Base-by-base conservation (phyloP, 2,329 filamentous ascomycete species). In the Verticillium isaacii region DNA sequence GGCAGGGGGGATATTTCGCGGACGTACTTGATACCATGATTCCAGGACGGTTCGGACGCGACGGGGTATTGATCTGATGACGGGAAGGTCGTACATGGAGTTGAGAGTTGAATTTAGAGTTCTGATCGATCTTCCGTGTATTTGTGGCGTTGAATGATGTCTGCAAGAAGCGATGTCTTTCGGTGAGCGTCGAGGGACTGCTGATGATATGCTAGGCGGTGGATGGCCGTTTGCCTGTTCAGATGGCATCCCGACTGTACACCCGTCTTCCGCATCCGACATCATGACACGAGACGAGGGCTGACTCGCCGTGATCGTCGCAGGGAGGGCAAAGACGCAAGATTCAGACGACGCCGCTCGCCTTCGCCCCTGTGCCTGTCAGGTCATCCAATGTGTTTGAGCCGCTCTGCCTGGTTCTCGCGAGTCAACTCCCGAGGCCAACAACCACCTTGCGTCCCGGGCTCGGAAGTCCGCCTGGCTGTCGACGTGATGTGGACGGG, bases 1-100 rank as follows among this genome's bases (percentile, higher is more conserved):
- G 29, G 29, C 29, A n/a, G 29, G 45, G 15, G 15, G 7, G n/a
- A 55, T 29, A 25, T 34, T 23, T 17, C 56, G 32, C 29, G 25
- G 32, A 39, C 37, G 37, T 59, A 55, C 45, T 55, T 59, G 58
- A 59, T 59, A 59, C 45, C 58, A 59, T 52, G 19, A 52, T 52
- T 23, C 45, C 45, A 52, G 45, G 45, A 25, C 45, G 23, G 45
- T 52, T 52, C 45, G 45, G 19, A 52, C 45, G 45, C 4, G 45
- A 52, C 19, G 19, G 19, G 45, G 45, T 23, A 41, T 41, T 41
- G 37, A 41, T 41, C 14, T 41, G n/a, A 25, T 52, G 45, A 52
- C 45, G 45, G 19, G 5, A 23, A 19, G 45, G 45, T 14, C 45
- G 45, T 23, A 52, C 12, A 23, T 29, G 45, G 45, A 52, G 45